Base-by-base conservation (phyloP, 2,329 filamentous ascomycete species). In the Eutypella sp. region DNA sequence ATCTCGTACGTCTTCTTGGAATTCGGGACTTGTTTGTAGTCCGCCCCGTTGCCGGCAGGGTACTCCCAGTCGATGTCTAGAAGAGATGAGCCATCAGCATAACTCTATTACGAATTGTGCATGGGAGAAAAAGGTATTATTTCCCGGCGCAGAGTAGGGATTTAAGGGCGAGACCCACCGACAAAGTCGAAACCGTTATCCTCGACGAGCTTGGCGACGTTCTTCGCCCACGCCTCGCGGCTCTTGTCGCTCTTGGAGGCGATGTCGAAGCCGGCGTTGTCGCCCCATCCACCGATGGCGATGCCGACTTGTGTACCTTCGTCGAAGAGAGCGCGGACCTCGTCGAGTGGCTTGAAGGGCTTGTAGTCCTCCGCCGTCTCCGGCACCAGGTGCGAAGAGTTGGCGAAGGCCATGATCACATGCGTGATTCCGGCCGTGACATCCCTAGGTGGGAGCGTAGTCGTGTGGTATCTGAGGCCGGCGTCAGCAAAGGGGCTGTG, bases 201-300 rank as follows among this genome's bases (percentile, higher is more conserved):
- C 10, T n/a, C 8, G 15, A 34, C 8, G 10, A 34, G 11, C 7
- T 8, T 34, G 31, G 31, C 31, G 8, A 34, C 31, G 15, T 34
- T 34, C 31, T n/a, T 8, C 8, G 31, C 31, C 8, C 7, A n/a
- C 31, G 7, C 8, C 7, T 8, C 15, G 31, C 31, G 31, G 15
- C 31, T 34, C 5, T 5, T n/a, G 31, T n/a, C 15, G 31, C 10
- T 40, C 31, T 34, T 34, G 7, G 31, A 78, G 0, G 8, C 31
- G 8, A 58, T 58, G 0, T 75, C 72, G 57, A 88, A 89, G 0
- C 83, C 84, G 13, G 62, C 60, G 0, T 76, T 81, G 49, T 89
- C 82, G 0, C 84, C 84, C 85, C 85, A 89, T 37, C 85, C 85
- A 13, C 85, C 85, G 50, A 89, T 79, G 18, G 85, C 84, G 25